These are phyloP conservation scores for Gracilariopsis chorda DNA, from an alignment of 23 red algal genomes.

Conservation along the genomic window DNA sequence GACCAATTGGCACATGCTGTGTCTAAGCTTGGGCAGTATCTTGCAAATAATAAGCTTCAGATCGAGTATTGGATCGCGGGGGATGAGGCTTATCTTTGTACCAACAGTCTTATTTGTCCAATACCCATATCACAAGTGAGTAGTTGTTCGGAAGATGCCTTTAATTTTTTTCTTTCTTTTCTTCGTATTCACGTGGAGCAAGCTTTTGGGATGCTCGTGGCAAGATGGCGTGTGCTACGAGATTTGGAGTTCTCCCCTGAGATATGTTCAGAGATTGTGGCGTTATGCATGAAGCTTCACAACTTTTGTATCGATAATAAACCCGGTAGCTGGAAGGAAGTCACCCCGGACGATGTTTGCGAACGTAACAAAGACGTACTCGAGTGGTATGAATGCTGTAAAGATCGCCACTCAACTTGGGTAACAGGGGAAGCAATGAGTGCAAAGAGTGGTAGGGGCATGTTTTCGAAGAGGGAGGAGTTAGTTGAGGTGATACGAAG, in stretches of 20 bases:
- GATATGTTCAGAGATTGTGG: not conserved
- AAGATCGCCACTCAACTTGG: not conserved
- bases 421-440: no score
- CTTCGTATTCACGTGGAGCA: conserved; percentile 3
- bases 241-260: not conserved
- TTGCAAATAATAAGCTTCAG: not conserved
- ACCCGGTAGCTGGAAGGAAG: not conserved
- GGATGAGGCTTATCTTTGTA: not conserved
- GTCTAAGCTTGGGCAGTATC: not conserved
- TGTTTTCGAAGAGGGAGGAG: not conserved
- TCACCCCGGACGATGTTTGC: not conserved
- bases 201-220: not conserved
- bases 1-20: not conserved
- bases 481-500: not conserved
- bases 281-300: not conserved
- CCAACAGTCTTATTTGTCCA: not conserved
- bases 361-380: not conserved
- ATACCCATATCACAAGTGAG: not conserved
- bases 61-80: not conserved
- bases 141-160: not conserved
- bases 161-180: not conserved
- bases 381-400: not conserved
- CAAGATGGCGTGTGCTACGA: not conserved
- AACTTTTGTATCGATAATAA: not conserved
- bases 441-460: not conserved